phyloP scores from a whole-genome alignment of 2,329 filamentous ascomycete genomes.

The Penicillium paneum region DNA sequence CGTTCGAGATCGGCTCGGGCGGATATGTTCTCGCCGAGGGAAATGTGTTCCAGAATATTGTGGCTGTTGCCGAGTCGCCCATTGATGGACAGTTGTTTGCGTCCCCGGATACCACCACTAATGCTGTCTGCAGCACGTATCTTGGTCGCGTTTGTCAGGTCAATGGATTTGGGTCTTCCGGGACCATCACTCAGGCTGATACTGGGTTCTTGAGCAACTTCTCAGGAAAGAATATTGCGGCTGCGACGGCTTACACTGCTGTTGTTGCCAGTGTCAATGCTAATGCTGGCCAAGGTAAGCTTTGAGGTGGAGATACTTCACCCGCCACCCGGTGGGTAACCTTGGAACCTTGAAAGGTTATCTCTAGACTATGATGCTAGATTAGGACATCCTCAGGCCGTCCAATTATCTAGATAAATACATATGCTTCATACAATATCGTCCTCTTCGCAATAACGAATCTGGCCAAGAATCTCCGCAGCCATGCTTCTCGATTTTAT shows the following conservation, averaged over 20 bases:
- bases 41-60: slow-evolving; percentile 57
- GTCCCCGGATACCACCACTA: slow-evolving; percentile 33
- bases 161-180: slow-evolving; percentile 48
- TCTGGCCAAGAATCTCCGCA: no score
- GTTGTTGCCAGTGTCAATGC: slow-evolving; percentile 39
- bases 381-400: no score
- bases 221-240: slow-evolving; percentile 53
- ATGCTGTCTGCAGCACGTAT: slow-evolving; percentile 42
- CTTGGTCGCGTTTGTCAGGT: slow-evolving; percentile 52
- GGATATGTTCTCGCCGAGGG: slow-evolving; percentile 54
- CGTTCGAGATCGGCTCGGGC: slow-evolving; percentile 53
- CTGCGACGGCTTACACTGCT: slow-evolving; percentile 38
- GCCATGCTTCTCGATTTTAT: no score
- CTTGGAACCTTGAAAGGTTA: no score
- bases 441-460: no score
- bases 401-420: no score
- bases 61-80: slow-evolving; percentile 39
- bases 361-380: no score
- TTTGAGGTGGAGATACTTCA: slow-evolving; percentile 26
- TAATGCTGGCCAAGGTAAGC: slow-evolving; percentile 49
- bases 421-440: no score
- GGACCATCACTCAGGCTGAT: slow-evolving; percentile 41
- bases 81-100: slow-evolving; percentile 44
- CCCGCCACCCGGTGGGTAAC: no score
- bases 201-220: slow-evolving; percentile 52